phyloP scores from a whole-genome alignment of 208 protist genomes.

The Novymonas esmeraldas region DNA sequence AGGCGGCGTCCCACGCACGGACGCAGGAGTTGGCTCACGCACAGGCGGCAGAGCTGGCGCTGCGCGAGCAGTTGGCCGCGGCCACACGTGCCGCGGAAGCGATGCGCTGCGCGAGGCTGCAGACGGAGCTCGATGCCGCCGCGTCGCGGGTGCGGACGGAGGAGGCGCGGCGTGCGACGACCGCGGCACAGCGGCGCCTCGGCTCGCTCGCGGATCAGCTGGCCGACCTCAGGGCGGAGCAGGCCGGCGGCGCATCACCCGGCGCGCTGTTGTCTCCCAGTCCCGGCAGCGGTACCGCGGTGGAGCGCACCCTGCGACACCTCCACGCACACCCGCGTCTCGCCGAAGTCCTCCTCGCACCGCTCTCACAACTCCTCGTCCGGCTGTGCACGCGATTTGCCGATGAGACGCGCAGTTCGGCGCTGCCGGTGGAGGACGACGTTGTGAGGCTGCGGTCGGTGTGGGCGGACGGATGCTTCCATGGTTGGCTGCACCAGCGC shows the following conservation, averaged over 20 bases:
- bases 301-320: neutral
- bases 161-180: neutral
- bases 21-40: constrained; percentile 10
- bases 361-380: neutral
- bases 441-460: neutral
- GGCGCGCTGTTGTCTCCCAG: too few relatives aligned
- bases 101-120: constrained; percentile 19
- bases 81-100: neutral
- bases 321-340: constrained; percentile 5
- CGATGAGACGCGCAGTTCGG: too few relatives aligned
- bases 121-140: constrained; percentile 7
- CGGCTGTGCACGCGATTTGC: neutral
- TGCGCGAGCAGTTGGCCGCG: neutral
- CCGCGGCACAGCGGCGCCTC: neutral
- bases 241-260: too few relatives aligned
- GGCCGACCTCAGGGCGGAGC: neutral
- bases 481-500: constrained; percentile 4
- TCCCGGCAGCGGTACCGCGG: too few relatives aligned
- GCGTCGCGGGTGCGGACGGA: constrained; percentile 3
- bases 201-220: neutral
- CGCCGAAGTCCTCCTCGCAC: neutral
- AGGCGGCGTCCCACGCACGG: constrained; percentile 6
- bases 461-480: neutral
- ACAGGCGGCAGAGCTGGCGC: constrained; percentile 1
- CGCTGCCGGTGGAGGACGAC: neutral